Base-by-base conservation (phyloP, 1,284 basidiomycete genomes). In the Cronartium quercuum region DNA sequence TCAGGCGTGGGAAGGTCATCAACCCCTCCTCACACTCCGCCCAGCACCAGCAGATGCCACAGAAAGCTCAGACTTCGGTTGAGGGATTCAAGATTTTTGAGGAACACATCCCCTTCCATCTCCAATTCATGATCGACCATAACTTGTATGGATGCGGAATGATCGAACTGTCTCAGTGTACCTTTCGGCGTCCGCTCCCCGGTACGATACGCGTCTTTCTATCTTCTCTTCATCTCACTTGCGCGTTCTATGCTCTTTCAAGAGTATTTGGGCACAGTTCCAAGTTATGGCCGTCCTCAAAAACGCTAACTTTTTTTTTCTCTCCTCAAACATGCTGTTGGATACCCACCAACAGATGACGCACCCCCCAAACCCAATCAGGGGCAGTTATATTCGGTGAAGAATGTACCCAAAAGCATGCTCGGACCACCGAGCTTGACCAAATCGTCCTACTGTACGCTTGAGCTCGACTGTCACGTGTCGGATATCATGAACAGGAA, bases 111-210 rank as follows among this genome's bases (percentile, higher is more conserved):
- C 90, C 87, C 80, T 97, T 89, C 81, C 84, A 88, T 58, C 85
- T 98, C 34, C 94, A 98, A 82, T 97, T 97, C 83, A 87, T 98
- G 86, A 90, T 90, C 81, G 95, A 98, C 83, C 94, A 92, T 82
- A 93, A 93, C 76, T 85, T 98, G 42, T 96, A 94, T 80, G 95
- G 95, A 1, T 98, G 95, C 81, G 93, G 91, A 9, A 91, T 89
- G 86, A 84, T 98, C 64, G 88, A 95, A 75, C 79, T 87, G 2
- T 82, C 81, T 18, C 83, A 84, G 12, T 84, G 83, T 4, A 81
- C 79, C n/a, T 86, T 86, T 66, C 81, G 86, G 0, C 81, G 83
- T 38, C 85, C 84, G 6, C 78, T 85, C 0, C 84, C 85, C 4
- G 83, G 83, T 82, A 62, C 35, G 78, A 55, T 38, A 7, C 18